Base-by-base conservation (phyloP, 2,329 filamentous ascomycete genomes). In the Calonectria pseudoreteaudii region DNA sequence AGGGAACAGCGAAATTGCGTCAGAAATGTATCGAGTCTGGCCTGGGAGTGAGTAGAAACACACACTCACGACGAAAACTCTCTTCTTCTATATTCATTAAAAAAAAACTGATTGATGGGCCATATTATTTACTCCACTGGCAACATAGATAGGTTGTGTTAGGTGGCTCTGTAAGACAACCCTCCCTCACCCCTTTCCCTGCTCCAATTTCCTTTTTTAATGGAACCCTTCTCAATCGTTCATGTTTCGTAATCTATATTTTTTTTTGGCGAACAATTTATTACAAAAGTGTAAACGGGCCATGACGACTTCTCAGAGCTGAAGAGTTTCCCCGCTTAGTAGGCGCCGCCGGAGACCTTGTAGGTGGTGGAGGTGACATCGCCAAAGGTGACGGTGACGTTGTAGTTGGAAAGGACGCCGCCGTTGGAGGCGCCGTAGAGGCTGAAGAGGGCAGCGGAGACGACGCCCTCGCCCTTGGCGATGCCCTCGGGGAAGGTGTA, bases 361-460 rank as follows among this genome's bases (percentile, higher is more conserved):
- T 70, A 70, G 41, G 28, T 64, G 47, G 52, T 66, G 68, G 60
- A 66, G 44, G 68, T 71, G 49, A 47, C 44, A 20, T 71, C 62
- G 60, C 68, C 62, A 26, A 71, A 56, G 20, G 31, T 71, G 68
- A 71, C 60, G 49, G 68, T 26, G 68, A 71, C 68, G 34, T 71
- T 71, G 67, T 64, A 70, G 67, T 70, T 62, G 56, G 56, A 41
- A 13, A 70, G 13, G n/a, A 44, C 50, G n/a, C 56, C 26, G 44
- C 30, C n/a, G 16, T 60, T 64, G 7, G 75, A 73, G 18, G 75
- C 77, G 38, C 82, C 82, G 62, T 82, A 83, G 47, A 84, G 49
- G 74, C 82, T 84, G 26, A 79, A 74, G 14, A 83, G 75, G 58
- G 78, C 74, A 2, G 81, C 82, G 7, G 78, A 72, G 44, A 84